Evolutionary conservation across 768 basidiomycete species (phyloP), one percentile per base, ranked within the genome.

Genomic region (Boletus reticulatus): DNA sequence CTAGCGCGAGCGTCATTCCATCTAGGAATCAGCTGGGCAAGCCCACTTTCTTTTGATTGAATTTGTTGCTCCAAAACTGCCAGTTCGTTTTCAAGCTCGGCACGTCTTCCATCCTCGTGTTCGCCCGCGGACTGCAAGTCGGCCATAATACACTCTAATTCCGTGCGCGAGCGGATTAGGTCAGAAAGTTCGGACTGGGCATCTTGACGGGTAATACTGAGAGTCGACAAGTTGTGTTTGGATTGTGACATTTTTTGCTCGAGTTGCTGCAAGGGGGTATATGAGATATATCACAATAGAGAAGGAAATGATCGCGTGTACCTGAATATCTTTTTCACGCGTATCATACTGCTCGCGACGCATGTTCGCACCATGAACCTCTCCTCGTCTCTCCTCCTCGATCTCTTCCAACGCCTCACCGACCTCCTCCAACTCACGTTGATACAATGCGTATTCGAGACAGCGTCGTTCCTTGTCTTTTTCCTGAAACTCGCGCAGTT

Each of bases 381-480:
- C 95, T 8, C 85, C 77, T 56, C 84, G 76, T 50, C 92, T 78
- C 58, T 97, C 94, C 45, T 88, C 86, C 60, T 89, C 84, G 39
- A 97, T 90, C 68, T 92, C 87, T 36, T 91, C 93, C 52, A 99
- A 70, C 0, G 92, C 86, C 50, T 88, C 87, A 0, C 82, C 84
- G 1, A 96, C 94, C 61, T 98, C 96, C 56, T 90, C 86, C 38
- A 98, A 72, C 66, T 99, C 96, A 36, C 90, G 81, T 61, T 92
- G 89, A 72, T 97, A 93, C 58, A 98, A 73, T 0, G 94, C 93
- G 68, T 98, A 98, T 68, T 99, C 97, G 64, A 98, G 76, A 69
- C 94, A 96, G 39, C 96, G 80, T 37, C 96, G 78, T 56, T 98
- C 93, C 71, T 93, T 92, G 68, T 99, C 97, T 68, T 94, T 94